Conservation (phyloP, 371 early-diverging fungal species). For the Lichtheimia corymbifera region DNA sequence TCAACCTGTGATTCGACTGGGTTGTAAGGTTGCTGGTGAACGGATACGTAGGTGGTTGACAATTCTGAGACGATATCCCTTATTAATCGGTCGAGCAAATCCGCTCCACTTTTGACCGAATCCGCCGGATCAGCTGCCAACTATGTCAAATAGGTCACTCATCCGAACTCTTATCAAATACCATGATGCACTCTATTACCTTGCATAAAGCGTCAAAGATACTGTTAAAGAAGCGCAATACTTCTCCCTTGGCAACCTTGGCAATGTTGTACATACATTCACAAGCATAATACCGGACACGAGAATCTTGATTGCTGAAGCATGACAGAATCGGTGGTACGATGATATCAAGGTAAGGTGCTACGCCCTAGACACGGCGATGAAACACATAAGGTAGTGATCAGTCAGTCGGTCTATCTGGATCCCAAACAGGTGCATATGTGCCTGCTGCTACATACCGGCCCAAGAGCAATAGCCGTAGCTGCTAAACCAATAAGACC, state of each 20-base stretch:
- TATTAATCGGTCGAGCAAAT: slow-evolving; percentile 83
- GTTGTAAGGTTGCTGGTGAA: slow-evolving; percentile 32
- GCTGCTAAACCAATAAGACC: slow-evolving; percentile 91
- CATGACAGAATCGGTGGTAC: slow-evolving; percentile 89
- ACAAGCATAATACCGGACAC: slow-evolving; percentile 94
- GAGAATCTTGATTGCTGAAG: slow-evolving; percentile 81
- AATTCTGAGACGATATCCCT: slow-evolving; percentile 93
- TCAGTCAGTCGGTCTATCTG: background rate
- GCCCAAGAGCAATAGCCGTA: slow-evolving; percentile 82
- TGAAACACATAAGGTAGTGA: no score
- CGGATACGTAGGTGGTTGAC: slow-evolving; percentile 64
- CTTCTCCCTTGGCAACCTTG: slow-evolving; percentile 84
- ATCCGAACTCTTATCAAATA: background rate
- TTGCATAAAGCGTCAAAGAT: slow-evolving; percentile 90
- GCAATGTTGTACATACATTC: slow-evolving; percentile 96
- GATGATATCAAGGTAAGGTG: slow-evolving; percentile 71
- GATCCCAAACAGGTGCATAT: background rate
- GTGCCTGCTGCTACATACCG: slow-evolving; percentile 37
- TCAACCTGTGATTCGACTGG: slow-evolving; percentile 24
- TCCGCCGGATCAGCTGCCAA: slow-evolving; percentile 80
- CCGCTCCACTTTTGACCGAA: slow-evolving; percentile 87
- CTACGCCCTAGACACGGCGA: slow-evolving; percentile 50
- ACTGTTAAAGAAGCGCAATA: slow-evolving; percentile 88
- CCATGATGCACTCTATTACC: slow-evolving; percentile 38
- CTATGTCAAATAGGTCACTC: slow-evolving; percentile 26